A percentile compares a stretch with the other conserved stretches of the same genome.
Evolutionary conservation across 2,329 filamentous ascomycete genomes (phyloP).

Genomic region (Epichloe brachyelytri): DNA sequence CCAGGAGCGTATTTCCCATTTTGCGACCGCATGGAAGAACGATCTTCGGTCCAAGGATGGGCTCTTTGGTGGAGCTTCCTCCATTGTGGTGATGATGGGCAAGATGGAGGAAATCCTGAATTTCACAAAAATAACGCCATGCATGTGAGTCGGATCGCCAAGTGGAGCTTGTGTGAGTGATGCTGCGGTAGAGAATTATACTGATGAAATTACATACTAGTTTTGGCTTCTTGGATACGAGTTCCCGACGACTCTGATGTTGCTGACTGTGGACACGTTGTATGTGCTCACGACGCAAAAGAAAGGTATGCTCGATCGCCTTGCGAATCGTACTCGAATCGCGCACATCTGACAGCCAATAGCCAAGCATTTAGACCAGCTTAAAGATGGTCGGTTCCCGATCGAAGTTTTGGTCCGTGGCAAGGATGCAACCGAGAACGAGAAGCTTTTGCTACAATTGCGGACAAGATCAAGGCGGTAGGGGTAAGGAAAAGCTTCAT

Average conservation of each 20-base stretch:
- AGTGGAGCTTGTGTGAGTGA: not conserved
- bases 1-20: slow-evolving; percentile 79
- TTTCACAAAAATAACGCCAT: slow-evolving; percentile 96
- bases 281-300: slow-evolving; percentile 92
- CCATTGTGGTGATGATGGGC: slow-evolving; percentile 83
- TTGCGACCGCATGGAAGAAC: slow-evolving; percentile 87
- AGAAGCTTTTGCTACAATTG: slow-evolving; percentile 72
- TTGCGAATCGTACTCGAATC: not conserved
- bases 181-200: not conserved
- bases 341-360: slow-evolving; percentile 17
- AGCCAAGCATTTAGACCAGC: slow-evolving; percentile 86
- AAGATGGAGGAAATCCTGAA: slow-evolving; percentile 78
- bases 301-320: slow-evolving; percentile 53
- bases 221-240: slow-evolving; percentile 99
- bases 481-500: slow-evolving; percentile 47
- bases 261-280: slow-evolving; percentile 77
- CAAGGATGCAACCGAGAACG: slow-evolving; percentile 84
- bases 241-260: slow-evolving; percentile 88
- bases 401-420: slow-evolving; percentile 85
- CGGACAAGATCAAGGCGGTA: slow-evolving; percentile 74
- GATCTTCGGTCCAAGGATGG: slow-evolving; percentile 82
- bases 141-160: slow-evolving; percentile 50
- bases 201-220: slow-evolving; percentile 30
- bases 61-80: slow-evolving; percentile 74
- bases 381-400: slow-evolving; percentile 85